Base-by-base conservation (phyloP, 2,329 filamentous ascomycete genomes). In the Westerdykella aurantiaca region DNA sequence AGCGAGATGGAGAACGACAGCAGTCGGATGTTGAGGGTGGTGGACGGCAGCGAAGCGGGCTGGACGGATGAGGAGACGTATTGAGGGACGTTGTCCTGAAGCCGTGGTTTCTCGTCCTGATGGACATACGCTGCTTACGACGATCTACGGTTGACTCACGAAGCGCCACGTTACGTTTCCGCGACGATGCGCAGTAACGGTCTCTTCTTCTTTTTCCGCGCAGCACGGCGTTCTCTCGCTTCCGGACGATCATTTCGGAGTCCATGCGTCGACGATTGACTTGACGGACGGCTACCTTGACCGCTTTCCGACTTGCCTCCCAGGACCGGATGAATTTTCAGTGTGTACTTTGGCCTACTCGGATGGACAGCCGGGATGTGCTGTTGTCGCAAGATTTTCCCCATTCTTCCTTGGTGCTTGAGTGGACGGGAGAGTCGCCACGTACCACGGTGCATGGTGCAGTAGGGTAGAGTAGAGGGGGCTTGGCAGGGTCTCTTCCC, bases 11-110 rank as follows among this genome's bases (percentile, higher is more conserved):
- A 70, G 45, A 66, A 67, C 41, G 69, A 69, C 40, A 65, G 67
- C 22, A 70, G 71, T 33, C 65, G 71, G 16, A 57, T 67, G 48
- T 62, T 74, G 31, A 66, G 70, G 37, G 69, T 73, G 18, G 65
- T 72, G 18, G 70, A 69, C 44, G 74, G 73, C 44, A 77, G 74
- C 43, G 76, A 78, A 43, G 71, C 65, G 31, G 74, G 71, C 40
- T 79, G 76, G 76, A 76, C 74, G 5, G 74, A 78, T 50, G 75
- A 78, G 31, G 64, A 67, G 47, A 53, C 47, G 21, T 66, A 61
- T 49, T 65, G 55, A 64, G 44, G 34, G 34, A 13, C 21, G 12
- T 22, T 34, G n/a, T 25, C 35, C 35, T 16, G 9, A 14, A 39
- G 21, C 37, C 21, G 22, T 13, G 22, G 35, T 33, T 43, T 45